Percentiles rank a stretch among this genome's conserved stretches.
phyloP scores from a whole-genome alignment of 2,329 filamentous ascomycete species.

The Diaporthe velutina region DNA sequence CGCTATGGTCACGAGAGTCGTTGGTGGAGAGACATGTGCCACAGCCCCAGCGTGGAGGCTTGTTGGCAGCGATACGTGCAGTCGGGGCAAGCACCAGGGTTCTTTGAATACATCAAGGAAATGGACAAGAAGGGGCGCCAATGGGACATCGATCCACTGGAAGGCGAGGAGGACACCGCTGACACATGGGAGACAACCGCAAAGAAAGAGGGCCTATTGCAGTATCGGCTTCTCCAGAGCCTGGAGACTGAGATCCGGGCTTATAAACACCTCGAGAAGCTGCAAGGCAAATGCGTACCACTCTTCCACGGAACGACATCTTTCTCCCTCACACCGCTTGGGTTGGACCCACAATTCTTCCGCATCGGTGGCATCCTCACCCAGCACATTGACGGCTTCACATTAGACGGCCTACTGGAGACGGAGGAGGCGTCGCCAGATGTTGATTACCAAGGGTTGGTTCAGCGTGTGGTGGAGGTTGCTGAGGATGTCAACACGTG shows the following conservation, averaged over 20 bases:
- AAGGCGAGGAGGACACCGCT: neutral
- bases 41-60: neutral
- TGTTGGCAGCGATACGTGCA: conserved; percentile 19
- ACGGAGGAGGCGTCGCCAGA: neutral
- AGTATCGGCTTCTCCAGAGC: neutral
- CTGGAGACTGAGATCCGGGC: neutral
- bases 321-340: neutral
- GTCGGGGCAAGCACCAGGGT: conserved; percentile 4
- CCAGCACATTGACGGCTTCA: conserved; percentile 9
- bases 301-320: conserved; percentile 12
- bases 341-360: neutral
- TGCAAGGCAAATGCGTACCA: conserved; percentile 12
- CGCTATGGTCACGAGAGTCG: conserved; percentile 2
- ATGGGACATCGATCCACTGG: neutral
- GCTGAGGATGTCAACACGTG: neutral
- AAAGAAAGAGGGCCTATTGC: neutral
- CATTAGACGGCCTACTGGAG: neutral
- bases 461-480: conserved; percentile 5
- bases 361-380: neutral
- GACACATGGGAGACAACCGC: conserved; percentile 4
- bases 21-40: neutral
- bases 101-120: neutral
- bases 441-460: neutral
- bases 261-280: conserved; percentile 4
- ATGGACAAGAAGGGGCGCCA: neutral